Evolutionary conservation across 345 rosid species (phyloP).

Genomic region (Citrus inodora): DNA sequence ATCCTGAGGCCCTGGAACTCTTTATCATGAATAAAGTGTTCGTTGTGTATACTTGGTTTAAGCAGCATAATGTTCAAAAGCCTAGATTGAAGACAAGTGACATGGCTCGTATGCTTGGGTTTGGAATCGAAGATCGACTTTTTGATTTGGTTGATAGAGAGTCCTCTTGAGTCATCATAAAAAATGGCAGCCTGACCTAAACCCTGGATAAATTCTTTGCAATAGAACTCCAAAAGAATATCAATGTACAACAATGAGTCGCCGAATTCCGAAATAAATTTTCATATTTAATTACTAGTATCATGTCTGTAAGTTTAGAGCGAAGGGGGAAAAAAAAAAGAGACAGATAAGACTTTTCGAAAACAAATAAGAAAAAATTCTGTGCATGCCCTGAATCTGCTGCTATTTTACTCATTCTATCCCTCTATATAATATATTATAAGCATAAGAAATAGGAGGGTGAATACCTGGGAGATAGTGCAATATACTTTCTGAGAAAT

Average conservation of each 20-base stretch:
- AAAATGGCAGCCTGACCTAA: neutral
- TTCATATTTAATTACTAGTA: neutral
- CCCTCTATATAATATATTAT: too few relatives aligned
- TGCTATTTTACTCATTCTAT: neutral
- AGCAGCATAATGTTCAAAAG: constrained; percentile 49
- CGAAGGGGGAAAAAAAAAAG: neutral
- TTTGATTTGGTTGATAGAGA: constrained; percentile 53
- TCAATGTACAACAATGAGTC: neutral
- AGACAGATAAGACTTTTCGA: neutral
- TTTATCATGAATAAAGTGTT: constrained; percentile 78
- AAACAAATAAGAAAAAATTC: neutral
- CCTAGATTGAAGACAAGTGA: constrained; percentile 69
- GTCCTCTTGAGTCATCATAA: constrained; percentile 13
- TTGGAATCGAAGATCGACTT: constrained; percentile 69
- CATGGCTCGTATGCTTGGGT: constrained; percentile 95
- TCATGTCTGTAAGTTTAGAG: neutral
- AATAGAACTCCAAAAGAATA: neutral
- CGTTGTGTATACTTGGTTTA: constrained; percentile 66
- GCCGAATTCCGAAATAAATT: neutral
- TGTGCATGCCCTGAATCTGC: neutral
- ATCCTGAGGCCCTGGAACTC: constrained; percentile 83
- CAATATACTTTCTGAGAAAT: too few relatives aligned
- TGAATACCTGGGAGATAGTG: too few relatives aligned
- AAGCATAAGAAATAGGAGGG: too few relatives aligned
- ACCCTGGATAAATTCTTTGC: neutral